A percentile compares a stretch with the other conserved stretches of the same genome.
These are phyloP conservation scores for Onygenales sp. DNA, from an alignment of 2,329 filamentous ascomycete species.

Conservation along the genomic window DNA sequence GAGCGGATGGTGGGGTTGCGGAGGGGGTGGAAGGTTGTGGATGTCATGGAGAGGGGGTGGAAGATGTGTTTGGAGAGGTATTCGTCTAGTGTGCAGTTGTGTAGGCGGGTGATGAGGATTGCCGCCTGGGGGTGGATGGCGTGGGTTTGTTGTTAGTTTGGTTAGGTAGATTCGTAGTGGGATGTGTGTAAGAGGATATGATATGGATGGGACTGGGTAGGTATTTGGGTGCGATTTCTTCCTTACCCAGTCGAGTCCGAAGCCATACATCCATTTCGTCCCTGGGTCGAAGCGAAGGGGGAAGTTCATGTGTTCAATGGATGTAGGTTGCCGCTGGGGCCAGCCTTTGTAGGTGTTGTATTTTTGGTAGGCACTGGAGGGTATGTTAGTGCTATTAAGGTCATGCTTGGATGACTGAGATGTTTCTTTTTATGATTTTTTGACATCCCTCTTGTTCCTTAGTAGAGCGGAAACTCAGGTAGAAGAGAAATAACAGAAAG, in stretches of 20 bases:
- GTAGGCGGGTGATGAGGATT: slow-evolving; percentile 14
- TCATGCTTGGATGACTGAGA: too few relatives aligned
- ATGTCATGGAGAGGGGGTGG: not conserved
- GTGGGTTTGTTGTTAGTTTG: too few relatives aligned
- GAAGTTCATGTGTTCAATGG: slow-evolving; percentile 35
- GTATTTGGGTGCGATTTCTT: slow-evolving; percentile 10
- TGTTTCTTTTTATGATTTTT: too few relatives aligned
- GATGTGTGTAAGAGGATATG: not conserved
- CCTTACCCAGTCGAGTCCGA: slow-evolving; percentile 45
- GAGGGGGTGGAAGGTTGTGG: not conserved
- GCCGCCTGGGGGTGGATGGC: slow-evolving; percentile 20
- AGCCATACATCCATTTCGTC: slow-evolving; percentile 41
- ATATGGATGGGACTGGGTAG: not conserved
- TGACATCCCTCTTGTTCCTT: too few relatives aligned
- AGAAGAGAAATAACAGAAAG: not conserved
- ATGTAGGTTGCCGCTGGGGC: slow-evolving; percentile 13
- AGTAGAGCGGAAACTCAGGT: too few relatives aligned
- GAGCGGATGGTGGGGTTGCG: not conserved
- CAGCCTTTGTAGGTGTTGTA: slow-evolving; percentile 27
- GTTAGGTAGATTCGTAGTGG: too few relatives aligned
- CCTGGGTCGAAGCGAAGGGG: slow-evolving; percentile 46
- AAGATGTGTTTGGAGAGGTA: not conserved
- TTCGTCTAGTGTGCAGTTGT: not conserved
- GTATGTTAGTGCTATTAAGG: too few relatives aligned
- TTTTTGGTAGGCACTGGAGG: not conserved